These are phyloP conservation scores for Dionaea muscipula DNA, from an alignment of 179 eudicot species.

Conservation along the genomic window DNA sequence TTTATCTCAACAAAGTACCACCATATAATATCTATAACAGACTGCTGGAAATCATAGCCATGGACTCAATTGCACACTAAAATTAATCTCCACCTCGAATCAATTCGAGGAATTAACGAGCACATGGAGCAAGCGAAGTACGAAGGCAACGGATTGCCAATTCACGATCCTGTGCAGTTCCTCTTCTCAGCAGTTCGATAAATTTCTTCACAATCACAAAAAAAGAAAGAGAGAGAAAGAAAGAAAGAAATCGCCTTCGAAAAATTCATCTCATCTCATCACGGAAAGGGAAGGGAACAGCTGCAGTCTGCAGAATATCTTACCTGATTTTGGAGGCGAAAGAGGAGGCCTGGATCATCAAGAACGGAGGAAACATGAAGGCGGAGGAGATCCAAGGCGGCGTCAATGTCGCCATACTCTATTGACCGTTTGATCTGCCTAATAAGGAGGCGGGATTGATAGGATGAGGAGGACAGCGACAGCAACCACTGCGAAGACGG, in stretches of 20 bases:
- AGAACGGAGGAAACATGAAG: slow-evolving; percentile 46
- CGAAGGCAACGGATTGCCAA: slow-evolving; percentile 63
- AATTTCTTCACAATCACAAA: slow-evolving; percentile 44
- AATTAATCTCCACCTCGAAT: too few species aligned
- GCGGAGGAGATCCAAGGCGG: slow-evolving; percentile 57
- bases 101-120: too few species aligned
- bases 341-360: slow-evolving; percentile 72
- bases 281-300: background rate
- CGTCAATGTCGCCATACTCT: slow-evolving; percentile 60
- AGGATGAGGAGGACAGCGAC: slow-evolving; percentile 28
- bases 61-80: too few species aligned
- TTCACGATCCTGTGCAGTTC: slow-evolving; percentile 55
- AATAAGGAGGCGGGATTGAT: slow-evolving; percentile 49
- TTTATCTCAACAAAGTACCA: too few species aligned
- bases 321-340: slow-evolving; percentile 84
- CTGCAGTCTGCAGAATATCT: background rate
- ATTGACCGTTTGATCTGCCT: slow-evolving; percentile 49
- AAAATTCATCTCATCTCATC: too few species aligned
- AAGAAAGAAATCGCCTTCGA: too few species aligned
- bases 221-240: too few species aligned
- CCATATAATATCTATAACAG: too few species aligned
- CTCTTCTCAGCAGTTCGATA: slow-evolving; percentile 82
- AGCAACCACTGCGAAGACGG: slow-evolving; percentile 19
- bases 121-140: slow-evolving; percentile 79
- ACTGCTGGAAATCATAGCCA: too few species aligned